These are phyloP conservation scores for Ochromonas danica DNA, from an alignment of 108 stramenopile genomes.

Conservation along the genomic window DNA sequence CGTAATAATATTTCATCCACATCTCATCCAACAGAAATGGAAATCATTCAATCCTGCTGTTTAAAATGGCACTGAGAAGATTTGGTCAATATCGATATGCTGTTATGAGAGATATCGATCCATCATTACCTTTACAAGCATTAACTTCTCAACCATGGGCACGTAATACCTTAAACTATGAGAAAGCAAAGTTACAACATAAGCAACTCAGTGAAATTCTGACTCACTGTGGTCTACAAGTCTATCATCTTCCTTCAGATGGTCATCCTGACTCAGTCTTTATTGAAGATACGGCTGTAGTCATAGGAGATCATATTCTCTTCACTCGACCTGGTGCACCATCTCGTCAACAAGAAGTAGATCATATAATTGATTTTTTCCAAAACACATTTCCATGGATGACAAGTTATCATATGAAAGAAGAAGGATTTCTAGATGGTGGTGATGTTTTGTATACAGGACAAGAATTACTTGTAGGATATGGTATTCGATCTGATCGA, in stretches of 20 bases:
- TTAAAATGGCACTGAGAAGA: too few species aligned
- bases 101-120: not conserved
- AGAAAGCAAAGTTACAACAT: not conserved
- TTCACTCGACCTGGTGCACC: not conserved
- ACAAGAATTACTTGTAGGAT: not conserved
- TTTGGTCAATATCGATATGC: not conserved
- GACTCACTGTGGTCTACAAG: not conserved
- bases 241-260: not conserved
- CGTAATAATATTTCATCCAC: too few species aligned
- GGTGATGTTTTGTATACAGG: not conserved
- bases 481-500: not conserved
- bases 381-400: not conserved
- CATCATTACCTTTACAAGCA: not conserved
- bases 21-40: too few species aligned
- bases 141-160: not conserved
- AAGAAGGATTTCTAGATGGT: not conserved
- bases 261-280: not conserved
- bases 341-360: not conserved
- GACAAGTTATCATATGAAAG: not conserved
- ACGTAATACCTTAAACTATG: not conserved
- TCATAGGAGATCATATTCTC: not conserved
- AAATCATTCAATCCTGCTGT: too few species aligned
- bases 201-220: not conserved
- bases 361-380: not conserved
- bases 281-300: not conserved